These are phyloP conservation scores for Neopestalotiopsis clavispora DNA, from an alignment of 2,329 filamentous ascomycete genomes.

Conservation along the genomic window DNA sequence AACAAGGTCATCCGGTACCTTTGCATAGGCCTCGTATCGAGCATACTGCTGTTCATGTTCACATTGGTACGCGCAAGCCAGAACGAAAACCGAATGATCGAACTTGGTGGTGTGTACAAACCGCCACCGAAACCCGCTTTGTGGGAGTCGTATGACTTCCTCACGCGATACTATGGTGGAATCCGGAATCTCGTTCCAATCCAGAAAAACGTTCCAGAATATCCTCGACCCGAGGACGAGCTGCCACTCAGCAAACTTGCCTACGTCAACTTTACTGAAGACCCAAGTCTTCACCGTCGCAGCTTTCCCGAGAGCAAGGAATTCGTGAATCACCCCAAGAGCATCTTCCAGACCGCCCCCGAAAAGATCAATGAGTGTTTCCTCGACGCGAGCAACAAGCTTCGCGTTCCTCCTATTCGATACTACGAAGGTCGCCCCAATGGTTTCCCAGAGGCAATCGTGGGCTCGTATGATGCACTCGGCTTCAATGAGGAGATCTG, in stretches of 20 bases:
- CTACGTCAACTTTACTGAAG: constrained; percentile 39
- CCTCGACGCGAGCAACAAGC: constrained; percentile 68
- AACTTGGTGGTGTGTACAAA: constrained; percentile 51
- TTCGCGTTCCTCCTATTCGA: constrained; percentile 72
- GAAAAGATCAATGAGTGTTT: constrained; percentile 77
- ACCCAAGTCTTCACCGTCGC: constrained; percentile 34
- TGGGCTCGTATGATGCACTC: constrained; percentile 86
- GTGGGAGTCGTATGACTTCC: constrained; percentile 86
- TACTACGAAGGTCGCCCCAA: constrained; percentile 79
- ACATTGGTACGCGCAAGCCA: constrained; percentile 76
- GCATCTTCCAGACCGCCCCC: constrained; percentile 38
- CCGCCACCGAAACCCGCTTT: constrained; percentile 65
- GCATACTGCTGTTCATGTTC: constrained; percentile 77
- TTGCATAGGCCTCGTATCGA: constrained; percentile 71
- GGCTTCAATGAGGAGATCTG: constrained; percentile 84
- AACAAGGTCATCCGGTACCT: constrained; percentile 79
- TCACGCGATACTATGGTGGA: constrained; percentile 90
- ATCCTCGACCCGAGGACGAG: constrained; percentile 71
- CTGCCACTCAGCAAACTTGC: constrained; percentile 47
- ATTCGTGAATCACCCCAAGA: constrained; percentile 52
- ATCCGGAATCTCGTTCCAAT: constrained; percentile 72
- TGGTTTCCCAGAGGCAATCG: constrained; percentile 82
- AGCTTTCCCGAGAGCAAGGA: constrained; percentile 52
- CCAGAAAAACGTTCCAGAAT: constrained; percentile 76
- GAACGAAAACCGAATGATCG: constrained; percentile 67